Evolutionary conservation across 306 rosid genomes (phyloP).

Genomic region (Dalbergia oliveri): DNA sequence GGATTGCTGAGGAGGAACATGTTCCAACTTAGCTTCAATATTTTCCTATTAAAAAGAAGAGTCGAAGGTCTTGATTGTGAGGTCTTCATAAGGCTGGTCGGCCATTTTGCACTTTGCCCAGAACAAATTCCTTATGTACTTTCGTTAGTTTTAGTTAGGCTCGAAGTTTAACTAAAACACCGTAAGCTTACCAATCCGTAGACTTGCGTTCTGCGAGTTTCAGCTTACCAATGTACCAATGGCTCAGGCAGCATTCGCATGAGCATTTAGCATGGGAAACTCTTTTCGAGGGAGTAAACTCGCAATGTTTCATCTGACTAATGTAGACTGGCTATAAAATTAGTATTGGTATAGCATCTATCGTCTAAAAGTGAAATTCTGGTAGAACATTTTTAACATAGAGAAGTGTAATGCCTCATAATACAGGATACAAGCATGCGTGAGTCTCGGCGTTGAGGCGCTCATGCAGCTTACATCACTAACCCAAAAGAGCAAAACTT

Average conservation of each 20-base stretch:
- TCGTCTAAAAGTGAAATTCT: background rate
- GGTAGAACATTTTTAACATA: background rate
- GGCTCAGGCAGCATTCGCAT: constrained; percentile 74
- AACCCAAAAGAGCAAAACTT: background rate
- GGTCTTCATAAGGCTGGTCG: too few species aligned
- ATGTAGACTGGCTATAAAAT: constrained; percentile 45
- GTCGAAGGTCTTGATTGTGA: too few species aligned
- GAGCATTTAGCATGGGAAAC: constrained; percentile 70
- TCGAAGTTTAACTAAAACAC: background rate
- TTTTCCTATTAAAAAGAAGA: too few species aligned
- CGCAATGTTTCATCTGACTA: constrained; percentile 76
- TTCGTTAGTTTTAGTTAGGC: background rate
- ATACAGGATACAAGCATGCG: background rate
- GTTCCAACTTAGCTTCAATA: too few species aligned
- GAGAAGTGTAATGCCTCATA: background rate
- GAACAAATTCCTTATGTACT: background rate
- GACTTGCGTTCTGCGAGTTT: background rate
- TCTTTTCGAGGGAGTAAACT: constrained; percentile 73
- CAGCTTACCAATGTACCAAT: too few species aligned
- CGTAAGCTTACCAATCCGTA: constrained; percentile 28
- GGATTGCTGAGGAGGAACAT: too few species aligned
- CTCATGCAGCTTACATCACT: background rate
- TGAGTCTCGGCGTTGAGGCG: background rate
- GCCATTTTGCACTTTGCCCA: too few species aligned
- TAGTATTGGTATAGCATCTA: background rate